phyloP scores from a whole-genome alignment of 805 yeast genomes.

The Metschnikowia gelsemii region DNA sequence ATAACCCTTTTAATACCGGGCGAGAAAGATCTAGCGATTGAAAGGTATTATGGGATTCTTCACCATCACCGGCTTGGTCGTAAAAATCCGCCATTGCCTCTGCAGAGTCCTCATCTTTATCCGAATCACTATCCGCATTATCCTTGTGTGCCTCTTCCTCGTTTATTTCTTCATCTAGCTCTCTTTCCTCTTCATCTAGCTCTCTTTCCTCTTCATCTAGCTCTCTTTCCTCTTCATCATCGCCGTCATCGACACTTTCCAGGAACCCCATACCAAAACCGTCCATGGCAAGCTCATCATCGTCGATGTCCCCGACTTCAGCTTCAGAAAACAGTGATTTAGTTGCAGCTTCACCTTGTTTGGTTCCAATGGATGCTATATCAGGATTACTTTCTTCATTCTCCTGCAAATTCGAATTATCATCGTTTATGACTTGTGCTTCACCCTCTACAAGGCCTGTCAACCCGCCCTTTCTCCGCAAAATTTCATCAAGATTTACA shows the following conservation, averaged over 20 bases:
- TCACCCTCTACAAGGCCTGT: conserved; percentile 44
- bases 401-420: conserved; percentile 6
- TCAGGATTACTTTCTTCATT: conserved; percentile 23
- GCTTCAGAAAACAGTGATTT: conserved; percentile 21
- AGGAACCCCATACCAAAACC: conserved; percentile 49
- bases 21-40: conserved; percentile 80
- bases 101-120: conserved; percentile 58
- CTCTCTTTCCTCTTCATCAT: conserved; percentile 19
- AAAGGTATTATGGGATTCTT: conserved; percentile 61
- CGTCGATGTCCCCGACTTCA: conserved; percentile 30
- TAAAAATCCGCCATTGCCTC: conserved; percentile 83
- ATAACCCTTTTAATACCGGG: conserved; percentile 82
- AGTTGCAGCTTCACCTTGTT: conserved; percentile 23
- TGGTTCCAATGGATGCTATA: background rate
- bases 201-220: conserved; percentile 22
- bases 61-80: conserved; percentile 45
- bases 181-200: conserved; percentile 18
- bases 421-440: conserved; percentile 10
- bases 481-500: conserved; percentile 85
- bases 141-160: conserved; percentile 21
- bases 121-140: conserved; percentile 28
- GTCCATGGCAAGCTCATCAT: conserved; percentile 43
- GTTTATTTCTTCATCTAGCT: conserved; percentile 13
- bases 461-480: conserved; percentile 80
- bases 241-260: conserved; percentile 26